Base-by-base conservation (phyloP, 106 monocot genomes). In the Allium fistulosum region DNA sequence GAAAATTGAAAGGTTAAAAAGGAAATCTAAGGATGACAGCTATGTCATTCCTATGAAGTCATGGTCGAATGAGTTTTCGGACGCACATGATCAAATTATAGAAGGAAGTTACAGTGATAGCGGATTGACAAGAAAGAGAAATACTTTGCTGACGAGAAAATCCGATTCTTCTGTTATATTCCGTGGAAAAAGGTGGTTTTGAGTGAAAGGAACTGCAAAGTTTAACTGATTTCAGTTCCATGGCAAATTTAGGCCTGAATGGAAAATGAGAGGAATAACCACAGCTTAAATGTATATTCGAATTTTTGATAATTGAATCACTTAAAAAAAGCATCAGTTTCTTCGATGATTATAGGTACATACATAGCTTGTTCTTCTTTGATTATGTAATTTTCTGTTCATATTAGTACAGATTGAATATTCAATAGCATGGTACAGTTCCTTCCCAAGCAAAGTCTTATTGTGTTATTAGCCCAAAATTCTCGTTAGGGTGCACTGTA, bases 71-170 rank as follows among this genome's bases (percentile, higher is more conserved):
- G 88, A 96, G 57, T 86, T 88, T 59, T 63, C 82, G 22, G 95
- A 88, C 12, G 71, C 66, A n/a, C 62, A 75, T 59, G 84, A 92
- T 53, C 66, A 73, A 51, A 48, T 77, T 49, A 59, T 75, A 4
- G 87, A 85, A 58, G 97, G 97, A 67, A 90, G 97, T 57, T 57
- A 84, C 17, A 99, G 92, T 18, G 92, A 97, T 66, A 85, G 92
- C 59, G 87, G 92, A 58, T 68, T 92, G 57, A 18, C 65, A 57
- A 68, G 62, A 62, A 92, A 84, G 63, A 80, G 69, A 61, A 63
- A 49, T 61, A 15, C 47, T 17, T 48, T 75, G 71, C 17, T 26
- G 18, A 16, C 37, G 50, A 9, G 37, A 69, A 51, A 60, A 22
- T 50, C 62, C 17, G 59, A 60, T 60, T 62, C 59, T 18, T 66